A percentile compares a stretch with the other conserved stretches of the same genome.
Evolutionary conservation across 2,329 filamentous ascomycete genomes (phyloP).

Genomic region (Orbilia blumenaviensis): DNA sequence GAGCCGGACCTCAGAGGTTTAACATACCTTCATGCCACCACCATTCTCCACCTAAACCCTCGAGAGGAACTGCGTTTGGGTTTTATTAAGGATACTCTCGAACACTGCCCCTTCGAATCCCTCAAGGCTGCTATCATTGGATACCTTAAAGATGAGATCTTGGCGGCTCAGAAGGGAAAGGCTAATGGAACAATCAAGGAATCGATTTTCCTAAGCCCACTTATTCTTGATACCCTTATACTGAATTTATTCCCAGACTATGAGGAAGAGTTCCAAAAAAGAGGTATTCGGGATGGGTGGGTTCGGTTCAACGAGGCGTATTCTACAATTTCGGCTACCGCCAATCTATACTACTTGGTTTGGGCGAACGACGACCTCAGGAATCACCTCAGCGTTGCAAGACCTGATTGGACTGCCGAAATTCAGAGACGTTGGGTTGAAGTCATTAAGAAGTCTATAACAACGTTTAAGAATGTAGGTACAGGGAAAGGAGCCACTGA

Average conservation of each 20-base stretch:
- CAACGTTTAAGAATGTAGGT: conserved; percentile 26
- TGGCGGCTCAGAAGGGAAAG: conserved; percentile 53
- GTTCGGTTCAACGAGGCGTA: conserved; percentile 56
- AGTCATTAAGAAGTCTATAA: conserved; percentile 39
- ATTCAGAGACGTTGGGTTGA: conserved; percentile 45
- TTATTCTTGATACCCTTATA: conserved; percentile 56
- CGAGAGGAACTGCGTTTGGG: conserved; percentile 56
- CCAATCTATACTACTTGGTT: conserved; percentile 57
- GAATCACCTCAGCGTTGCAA: conserved; percentile 23
- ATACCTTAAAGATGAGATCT: conserved; percentile 58
- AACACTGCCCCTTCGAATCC: conserved; percentile 58
- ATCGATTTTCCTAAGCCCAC: conserved; percentile 55
- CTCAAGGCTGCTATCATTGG: conserved; percentile 58
- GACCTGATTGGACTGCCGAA: conserved; percentile 33
- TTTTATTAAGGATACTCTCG: conserved; percentile 58
- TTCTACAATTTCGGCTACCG: conserved; percentile 55
- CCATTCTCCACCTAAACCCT: conserved; percentile 56
- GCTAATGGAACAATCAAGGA: conserved; percentile 35
- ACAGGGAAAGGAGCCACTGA: conserved; percentile 3
- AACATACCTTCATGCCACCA: conserved; percentile 56
- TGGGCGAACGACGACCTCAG: conserved; percentile 51
- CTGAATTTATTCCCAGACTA: conserved; percentile 56
- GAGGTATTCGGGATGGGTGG: conserved; percentile 48
- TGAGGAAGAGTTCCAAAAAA: conserved; percentile 48
- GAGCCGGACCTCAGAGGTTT: conserved; percentile 56